These are phyloP conservation scores for Coniochaeta ligniaria DNA, from an alignment of 2,329 filamentous ascomycete species.

Conservation along the genomic window DNA sequence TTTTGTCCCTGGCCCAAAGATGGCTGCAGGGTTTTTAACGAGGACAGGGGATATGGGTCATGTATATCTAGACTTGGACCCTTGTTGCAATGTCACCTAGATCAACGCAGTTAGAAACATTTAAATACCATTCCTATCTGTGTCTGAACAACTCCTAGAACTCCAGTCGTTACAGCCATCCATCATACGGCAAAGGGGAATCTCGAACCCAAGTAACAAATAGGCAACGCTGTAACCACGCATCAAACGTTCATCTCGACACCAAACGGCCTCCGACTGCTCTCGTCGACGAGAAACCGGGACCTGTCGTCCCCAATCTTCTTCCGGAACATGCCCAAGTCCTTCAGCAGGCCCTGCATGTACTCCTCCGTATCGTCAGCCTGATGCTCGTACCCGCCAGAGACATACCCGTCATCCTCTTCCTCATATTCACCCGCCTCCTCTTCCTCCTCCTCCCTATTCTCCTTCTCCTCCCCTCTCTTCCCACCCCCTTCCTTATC, in stretches of 20 bases:
- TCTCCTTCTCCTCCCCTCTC: constrained; percentile 21
- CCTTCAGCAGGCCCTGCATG: constrained; percentile 76
- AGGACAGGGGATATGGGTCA: neutral
- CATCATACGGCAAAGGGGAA: neutral
- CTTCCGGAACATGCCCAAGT: constrained; percentile 71
- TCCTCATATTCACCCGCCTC: constrained; percentile 29
- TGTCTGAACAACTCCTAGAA: neutral
- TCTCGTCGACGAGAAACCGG: constrained; percentile 60
- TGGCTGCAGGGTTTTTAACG: neutral
- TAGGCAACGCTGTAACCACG: neutral
- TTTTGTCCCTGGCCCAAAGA: neutral
- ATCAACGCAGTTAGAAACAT: neutral
- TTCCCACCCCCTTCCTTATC: constrained; percentile 10
- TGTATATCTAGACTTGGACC: neutral
- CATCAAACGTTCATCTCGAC: constrained; percentile 30
- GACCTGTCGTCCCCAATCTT: constrained; percentile 80
- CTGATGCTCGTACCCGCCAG: constrained; percentile 42
- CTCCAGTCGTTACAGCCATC: neutral
- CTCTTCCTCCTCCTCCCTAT: constrained; percentile 18
- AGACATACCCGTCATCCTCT: constrained; percentile 49
- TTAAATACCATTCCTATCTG: neutral
- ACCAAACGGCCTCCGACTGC: constrained; percentile 45
- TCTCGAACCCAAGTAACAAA: neutral
- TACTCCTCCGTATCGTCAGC: constrained; percentile 69
- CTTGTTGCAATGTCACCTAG: too few species aligned